phyloP scores from a whole-genome alignment of 192 early-diverging fungal genomes.

The Phycomyces nitens region DNA sequence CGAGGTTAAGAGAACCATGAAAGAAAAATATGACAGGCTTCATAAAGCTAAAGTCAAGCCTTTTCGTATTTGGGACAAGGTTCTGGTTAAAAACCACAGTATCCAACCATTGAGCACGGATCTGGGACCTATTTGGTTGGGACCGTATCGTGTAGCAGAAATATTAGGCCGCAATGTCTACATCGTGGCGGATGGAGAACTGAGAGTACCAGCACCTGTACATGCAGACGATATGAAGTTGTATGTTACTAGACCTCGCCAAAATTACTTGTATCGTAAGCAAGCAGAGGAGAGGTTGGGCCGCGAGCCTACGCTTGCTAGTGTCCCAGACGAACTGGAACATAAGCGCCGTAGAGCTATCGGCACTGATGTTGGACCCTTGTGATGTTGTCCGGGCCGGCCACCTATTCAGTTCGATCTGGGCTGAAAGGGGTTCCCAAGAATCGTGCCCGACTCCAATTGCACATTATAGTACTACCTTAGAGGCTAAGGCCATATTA shows the following conservation, averaged over 20 bases:
- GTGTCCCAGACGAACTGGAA: too few relatives aligned
- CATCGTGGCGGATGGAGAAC: not conserved
- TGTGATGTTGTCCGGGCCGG: too few relatives aligned
- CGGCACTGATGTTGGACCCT: too few relatives aligned
- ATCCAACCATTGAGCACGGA: not conserved
- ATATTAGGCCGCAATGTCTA: not conserved
- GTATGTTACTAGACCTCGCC: not conserved
- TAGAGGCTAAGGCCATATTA: too few relatives aligned
- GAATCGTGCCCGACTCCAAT: too few relatives aligned
- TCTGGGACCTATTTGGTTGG: not conserved
- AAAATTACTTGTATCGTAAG: not conserved
- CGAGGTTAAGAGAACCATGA: not conserved
- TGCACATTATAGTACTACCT: too few relatives aligned
- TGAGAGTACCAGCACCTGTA: not conserved
- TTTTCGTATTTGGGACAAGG: not conserved
- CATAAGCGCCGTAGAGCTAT: too few relatives aligned
- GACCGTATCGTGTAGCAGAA: too few relatives aligned
- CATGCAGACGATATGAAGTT: not conserved
- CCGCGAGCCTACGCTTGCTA: too few relatives aligned
- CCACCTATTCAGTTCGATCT: too few relatives aligned
- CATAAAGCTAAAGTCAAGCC: not conserved
- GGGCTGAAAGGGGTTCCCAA: too few relatives aligned
- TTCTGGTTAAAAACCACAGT: not conserved
- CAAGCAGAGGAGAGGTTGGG: too few relatives aligned
- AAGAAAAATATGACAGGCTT: not conserved